Conservation (phyloP, 2,329 filamentous ascomycete species). For the Colletotrichum spinosum region DNA sequence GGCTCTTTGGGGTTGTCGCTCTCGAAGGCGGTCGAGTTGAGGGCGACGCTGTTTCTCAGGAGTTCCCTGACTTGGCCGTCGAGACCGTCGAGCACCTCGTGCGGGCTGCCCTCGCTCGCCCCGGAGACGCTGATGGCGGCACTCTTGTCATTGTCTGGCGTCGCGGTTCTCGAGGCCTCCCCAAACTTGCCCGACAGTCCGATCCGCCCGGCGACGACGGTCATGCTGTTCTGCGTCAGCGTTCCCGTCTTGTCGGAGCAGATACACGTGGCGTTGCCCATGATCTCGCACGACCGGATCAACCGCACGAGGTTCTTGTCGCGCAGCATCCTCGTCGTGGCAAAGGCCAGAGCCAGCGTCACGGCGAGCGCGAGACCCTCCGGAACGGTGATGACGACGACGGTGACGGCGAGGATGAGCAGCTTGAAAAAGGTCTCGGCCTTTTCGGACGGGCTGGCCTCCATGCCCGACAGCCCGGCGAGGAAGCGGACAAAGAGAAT, state of each 20-base stretch:
- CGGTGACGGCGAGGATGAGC: conserved; percentile 68
- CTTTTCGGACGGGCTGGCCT: conserved; percentile 55
- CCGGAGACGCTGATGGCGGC: conserved; percentile 37
- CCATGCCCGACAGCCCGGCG: conserved; percentile 42
- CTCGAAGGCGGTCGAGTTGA: conserved; percentile 67
- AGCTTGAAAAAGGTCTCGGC: conserved; percentile 68
- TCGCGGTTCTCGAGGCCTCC: conserved; percentile 39
- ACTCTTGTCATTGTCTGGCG: conserved; percentile 40
- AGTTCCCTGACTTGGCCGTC: conserved; percentile 49
- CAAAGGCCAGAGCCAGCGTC: conserved; percentile 71
- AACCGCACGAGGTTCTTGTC: conserved; percentile 72
- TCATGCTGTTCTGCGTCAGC: conserved; percentile 73
- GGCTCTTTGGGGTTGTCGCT: conserved; percentile 50
- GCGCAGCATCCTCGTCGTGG: conserved; percentile 71
- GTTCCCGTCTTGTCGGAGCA: conserved; percentile 77
- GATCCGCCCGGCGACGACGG: conserved; percentile 68
- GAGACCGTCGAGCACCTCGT: conserved; percentile 41
- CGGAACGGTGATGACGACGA: conserved; percentile 70
- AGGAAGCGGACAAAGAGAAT: conserved; percentile 56
- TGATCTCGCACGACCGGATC: conserved; percentile 70
- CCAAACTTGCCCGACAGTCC: conserved; percentile 54
- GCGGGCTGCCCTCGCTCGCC: conserved; percentile 42
- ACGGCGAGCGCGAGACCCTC: conserved; percentile 73
- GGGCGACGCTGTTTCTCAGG: conserved; percentile 53
- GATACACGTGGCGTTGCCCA: conserved; percentile 73